Conservation (phyloP, 441 rosid species). For the Raphanus hybrid region DNA sequence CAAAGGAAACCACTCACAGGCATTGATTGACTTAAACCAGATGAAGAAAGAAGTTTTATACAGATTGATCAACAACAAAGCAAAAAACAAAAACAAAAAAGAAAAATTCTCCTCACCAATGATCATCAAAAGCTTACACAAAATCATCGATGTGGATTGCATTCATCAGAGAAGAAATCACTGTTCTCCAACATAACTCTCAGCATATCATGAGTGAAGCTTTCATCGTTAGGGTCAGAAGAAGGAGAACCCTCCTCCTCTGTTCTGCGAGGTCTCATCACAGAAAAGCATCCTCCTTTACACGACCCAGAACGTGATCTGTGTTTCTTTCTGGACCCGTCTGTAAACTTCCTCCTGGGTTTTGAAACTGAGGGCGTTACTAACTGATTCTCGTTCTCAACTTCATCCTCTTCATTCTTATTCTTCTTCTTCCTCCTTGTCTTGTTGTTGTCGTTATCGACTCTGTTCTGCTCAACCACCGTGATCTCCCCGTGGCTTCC, state of each 20-base stretch:
- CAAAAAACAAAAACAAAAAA: conserved; percentile 22
- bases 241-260: neutral
- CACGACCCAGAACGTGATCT: conserved; percentile 34
- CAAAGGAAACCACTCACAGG: neutral
- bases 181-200: conserved; percentile 39
- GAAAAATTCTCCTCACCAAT: conserved; percentile 4
- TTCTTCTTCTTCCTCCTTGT: conserved; percentile 5
- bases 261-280: conserved; percentile 21
- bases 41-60: neutral
- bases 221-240: conserved; percentile 42
- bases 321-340: conserved; percentile 30
- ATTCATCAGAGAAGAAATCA: conserved; percentile 39
- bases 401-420: neutral
- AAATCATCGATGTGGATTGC: conserved; percentile 39
- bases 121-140: conserved; percentile 14
- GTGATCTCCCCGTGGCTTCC: conserved; percentile 35
- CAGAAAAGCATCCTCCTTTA: conserved; percentile 42
- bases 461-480: conserved; percentile 33
- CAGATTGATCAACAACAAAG: conserved; percentile 18
- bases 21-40: conserved; percentile 5
- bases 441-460: conserved; percentile 15
- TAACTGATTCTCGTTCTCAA: conserved; percentile 9
- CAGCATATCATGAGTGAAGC: conserved; percentile 40
- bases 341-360: conserved; percentile 20
- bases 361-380: conserved; percentile 17